Percentiles rank a stretch among this genome's conserved stretches.
These are phyloP conservation scores for Russula earlei DNA, from an alignment of 768 basidiomycete species.

Conservation along the genomic window DNA sequence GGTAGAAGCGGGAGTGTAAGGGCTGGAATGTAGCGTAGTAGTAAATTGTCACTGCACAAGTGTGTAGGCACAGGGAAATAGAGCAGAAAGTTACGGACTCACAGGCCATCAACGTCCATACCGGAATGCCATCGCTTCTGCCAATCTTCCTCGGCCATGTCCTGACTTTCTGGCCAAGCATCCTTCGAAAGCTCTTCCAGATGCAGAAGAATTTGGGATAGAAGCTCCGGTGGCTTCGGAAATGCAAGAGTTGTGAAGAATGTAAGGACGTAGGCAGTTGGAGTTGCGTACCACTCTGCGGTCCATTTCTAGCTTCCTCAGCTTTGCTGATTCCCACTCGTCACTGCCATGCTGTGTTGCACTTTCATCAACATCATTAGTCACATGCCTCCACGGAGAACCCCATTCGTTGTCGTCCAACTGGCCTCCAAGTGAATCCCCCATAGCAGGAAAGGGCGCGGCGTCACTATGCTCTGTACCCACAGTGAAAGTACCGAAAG, in stretches of 20 bases:
- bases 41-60: slow-evolving; percentile 31
- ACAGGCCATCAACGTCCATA: slow-evolving; percentile 53
- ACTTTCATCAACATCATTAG: slow-evolving; percentile 13
- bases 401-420: slow-evolving; percentile 25
- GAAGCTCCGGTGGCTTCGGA: slow-evolving; percentile 55
- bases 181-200: slow-evolving; percentile 44
- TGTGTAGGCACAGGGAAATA: neutral
- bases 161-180: slow-evolving; percentile 37
- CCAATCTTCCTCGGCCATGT: slow-evolving; percentile 22
- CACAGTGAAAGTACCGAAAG: slow-evolving; percentile 51
- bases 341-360: slow-evolving; percentile 33
- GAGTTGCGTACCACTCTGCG: slow-evolving; percentile 49
- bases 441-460: slow-evolving; percentile 33
- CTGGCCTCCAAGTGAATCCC: slow-evolving; percentile 11
- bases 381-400: slow-evolving; percentile 24
- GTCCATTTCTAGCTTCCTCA: slow-evolving; percentile 49
- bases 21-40: slow-evolving; percentile 40
- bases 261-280: neutral
- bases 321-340: slow-evolving; percentile 57
- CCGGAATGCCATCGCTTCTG: slow-evolving; percentile 33
- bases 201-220: slow-evolving; percentile 46
- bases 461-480: slow-evolving; percentile 28
- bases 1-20: slow-evolving; percentile 39
- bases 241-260: neutral
- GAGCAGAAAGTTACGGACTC: slow-evolving; percentile 25